Evolutionary conservation across 2,329 filamentous ascomycete species (phyloP).

Genomic region (Calonectria honghensis): DNA sequence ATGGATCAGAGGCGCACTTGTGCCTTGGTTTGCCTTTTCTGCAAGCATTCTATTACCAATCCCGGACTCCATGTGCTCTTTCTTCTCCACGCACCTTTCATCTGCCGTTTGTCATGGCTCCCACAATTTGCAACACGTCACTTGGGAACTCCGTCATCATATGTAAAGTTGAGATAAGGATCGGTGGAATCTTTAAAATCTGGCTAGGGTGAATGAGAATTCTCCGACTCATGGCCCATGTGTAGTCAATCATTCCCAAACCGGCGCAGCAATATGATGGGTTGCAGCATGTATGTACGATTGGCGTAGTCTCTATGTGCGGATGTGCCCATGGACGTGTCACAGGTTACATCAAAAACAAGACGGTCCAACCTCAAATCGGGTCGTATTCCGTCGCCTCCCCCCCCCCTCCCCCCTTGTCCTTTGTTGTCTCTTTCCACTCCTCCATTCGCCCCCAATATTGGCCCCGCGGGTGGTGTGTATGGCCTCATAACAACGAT

Average conservation of each 20-base stretch:
- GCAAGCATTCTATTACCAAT: background rate
- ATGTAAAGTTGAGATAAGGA: constrained; percentile 20
- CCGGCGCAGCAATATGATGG: background rate
- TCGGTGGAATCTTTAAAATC: background rate
- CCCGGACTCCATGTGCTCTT: background rate
- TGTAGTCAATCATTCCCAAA: background rate
- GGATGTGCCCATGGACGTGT: constrained; percentile 16
- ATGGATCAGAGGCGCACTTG: constrained; percentile 4
- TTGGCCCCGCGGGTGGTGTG: background rate
- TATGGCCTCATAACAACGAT: constrained; percentile 14
- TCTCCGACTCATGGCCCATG: background rate
- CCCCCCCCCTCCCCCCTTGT: background rate
- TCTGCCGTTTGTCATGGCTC: constrained; percentile 3
- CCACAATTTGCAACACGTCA: constrained; percentile 17
- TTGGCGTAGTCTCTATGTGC: constrained; percentile 21
- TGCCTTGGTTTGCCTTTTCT: background rate
- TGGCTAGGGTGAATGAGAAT: background rate
- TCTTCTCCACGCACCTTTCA: background rate
- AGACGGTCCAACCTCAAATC: constrained; percentile 20
- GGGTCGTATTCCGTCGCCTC: constrained; percentile 6
- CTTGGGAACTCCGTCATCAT: constrained; percentile 6
- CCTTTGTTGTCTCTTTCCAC: constrained; percentile 14
- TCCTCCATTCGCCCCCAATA: background rate
- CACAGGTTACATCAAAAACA: constrained; percentile 20
- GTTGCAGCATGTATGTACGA: constrained; percentile 18